phyloP scores from a whole-genome alignment of 164 flowering plant species.

The Tetracentron sinense region DNA sequence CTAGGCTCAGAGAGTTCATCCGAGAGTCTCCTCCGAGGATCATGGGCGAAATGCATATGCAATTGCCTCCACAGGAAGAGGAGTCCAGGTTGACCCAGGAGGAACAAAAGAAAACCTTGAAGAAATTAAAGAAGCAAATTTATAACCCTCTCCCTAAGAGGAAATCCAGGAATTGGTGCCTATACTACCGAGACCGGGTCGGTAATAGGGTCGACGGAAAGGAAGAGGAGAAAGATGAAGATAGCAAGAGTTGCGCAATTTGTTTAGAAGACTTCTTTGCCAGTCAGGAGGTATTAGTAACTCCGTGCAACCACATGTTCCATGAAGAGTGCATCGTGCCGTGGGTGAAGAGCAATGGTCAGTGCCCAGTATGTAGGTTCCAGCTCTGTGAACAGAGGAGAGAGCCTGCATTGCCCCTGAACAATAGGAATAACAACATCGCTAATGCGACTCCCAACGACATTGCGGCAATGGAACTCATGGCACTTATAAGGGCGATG shows the following conservation, averaged over 20 bases:
- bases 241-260: slow-evolving; percentile 57
- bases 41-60: slow-evolving; percentile 8
- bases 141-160: slow-evolving; percentile 37
- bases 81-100: slow-evolving; percentile 27
- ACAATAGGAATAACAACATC: slow-evolving; percentile 3
- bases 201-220: neutral
- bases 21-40: slow-evolving; percentile 18
- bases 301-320: slow-evolving; percentile 94
- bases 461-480: too few species aligned
- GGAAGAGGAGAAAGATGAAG: slow-evolving; percentile 28
- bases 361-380: slow-evolving; percentile 76
- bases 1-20: slow-evolving; percentile 16
- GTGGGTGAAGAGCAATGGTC: slow-evolving; percentile 66
- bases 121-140: slow-evolving; percentile 34
- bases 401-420: slow-evolving; percentile 11
- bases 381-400: slow-evolving; percentile 18
- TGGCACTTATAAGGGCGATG: slow-evolving; percentile 22
- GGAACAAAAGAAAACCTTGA: slow-evolving; percentile 37
- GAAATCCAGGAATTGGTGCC: slow-evolving; percentile 21
- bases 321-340: slow-evolving; percentile 73
- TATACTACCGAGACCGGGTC: slow-evolving; percentile 36
- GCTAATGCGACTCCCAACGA: too few species aligned
- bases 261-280: slow-evolving; percentile 84
- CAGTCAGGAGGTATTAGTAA: slow-evolving; percentile 44
- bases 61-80: slow-evolving; percentile 7